These are phyloP conservation scores for Sanghuangporus sanghuang DNA, from an alignment of 1,284 basidiomycete genomes.

Conservation along the genomic window DNA sequence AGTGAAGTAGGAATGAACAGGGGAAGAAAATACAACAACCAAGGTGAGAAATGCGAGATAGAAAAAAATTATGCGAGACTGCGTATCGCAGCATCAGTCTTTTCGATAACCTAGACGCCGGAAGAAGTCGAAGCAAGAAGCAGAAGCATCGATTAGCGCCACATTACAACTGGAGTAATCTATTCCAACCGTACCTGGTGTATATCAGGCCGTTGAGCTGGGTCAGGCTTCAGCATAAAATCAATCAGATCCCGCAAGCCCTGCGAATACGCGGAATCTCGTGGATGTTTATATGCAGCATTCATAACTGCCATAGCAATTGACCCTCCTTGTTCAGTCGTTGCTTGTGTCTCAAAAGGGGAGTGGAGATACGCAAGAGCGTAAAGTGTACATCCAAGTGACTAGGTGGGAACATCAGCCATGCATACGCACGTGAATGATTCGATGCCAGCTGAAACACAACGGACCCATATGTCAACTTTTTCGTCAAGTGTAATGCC, in stretches of 20 bases:
- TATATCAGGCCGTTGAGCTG: constrained; percentile 77
- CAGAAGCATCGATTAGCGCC: neutral
- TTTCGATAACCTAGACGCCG: constrained; percentile 55
- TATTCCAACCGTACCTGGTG: constrained; percentile 51
- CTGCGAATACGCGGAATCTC: constrained; percentile 69
- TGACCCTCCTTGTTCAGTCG: constrained; percentile 82
- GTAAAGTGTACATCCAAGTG: constrained; percentile 87
- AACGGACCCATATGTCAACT: constrained; percentile 87
- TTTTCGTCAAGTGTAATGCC: constrained; percentile 84
- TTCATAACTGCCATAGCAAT: constrained; percentile 95
- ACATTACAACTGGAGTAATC: neutral
- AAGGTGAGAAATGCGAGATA: neutral
- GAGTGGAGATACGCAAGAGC: constrained; percentile 90
- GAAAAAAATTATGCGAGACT: constrained; percentile 39
- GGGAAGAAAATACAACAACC: neutral
- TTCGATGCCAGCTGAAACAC: constrained; percentile 22
- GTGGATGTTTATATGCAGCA: constrained; percentile 85
- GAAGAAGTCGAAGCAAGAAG: neutral
- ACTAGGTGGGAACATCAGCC: constrained; percentile 41
- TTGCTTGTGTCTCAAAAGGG: constrained; percentile 87
- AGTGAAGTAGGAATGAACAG: neutral
- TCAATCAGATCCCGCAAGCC: constrained; percentile 79
- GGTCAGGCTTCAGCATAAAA: constrained; percentile 76
- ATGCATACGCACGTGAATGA: neutral
- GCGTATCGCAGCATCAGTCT: constrained; percentile 61